phyloP scores from a whole-genome alignment of 2,329 filamentous ascomycete genomes.

The Ophiosphaerella herpotricha region DNA sequence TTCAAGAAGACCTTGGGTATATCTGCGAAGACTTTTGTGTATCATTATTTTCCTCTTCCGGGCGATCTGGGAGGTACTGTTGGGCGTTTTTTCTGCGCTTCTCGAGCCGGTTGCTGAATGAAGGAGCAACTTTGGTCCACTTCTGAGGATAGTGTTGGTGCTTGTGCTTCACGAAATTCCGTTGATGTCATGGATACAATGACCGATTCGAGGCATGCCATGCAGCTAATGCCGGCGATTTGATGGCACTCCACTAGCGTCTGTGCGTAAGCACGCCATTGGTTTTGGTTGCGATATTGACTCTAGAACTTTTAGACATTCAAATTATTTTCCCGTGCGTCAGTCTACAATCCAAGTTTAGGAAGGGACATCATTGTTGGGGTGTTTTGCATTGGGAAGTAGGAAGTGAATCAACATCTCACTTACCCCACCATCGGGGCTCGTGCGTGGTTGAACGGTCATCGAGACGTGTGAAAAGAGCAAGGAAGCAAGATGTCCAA shows the following conservation, averaged over 20 bases:
- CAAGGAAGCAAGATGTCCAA: slow-evolving; percentile 25
- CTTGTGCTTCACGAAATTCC: background rate
- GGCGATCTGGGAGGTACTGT: too few species aligned
- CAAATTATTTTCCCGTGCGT: background rate
- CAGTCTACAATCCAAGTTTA: too few species aligned
- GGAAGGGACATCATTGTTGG: too few species aligned
- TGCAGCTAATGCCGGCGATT: slow-evolving; percentile 6
- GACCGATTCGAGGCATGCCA: slow-evolving; percentile 16
- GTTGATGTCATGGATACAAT: slow-evolving; percentile 10
- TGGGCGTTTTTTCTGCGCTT: too few species aligned
- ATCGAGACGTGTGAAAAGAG: background rate
- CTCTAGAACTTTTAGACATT: background rate
- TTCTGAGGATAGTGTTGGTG: background rate
- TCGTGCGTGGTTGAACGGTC: background rate
- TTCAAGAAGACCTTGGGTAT: slow-evolving; percentile 1
- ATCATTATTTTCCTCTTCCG: background rate
- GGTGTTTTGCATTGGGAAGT: too few species aligned
- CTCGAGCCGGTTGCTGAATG: too few species aligned
- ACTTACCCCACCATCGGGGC: too few species aligned
- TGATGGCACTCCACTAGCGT: slow-evolving; percentile 6
- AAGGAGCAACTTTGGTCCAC: background rate
- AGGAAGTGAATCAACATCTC: too few species aligned
- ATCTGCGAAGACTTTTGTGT: slow-evolving; percentile 3
- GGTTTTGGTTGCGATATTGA: slow-evolving; percentile 1
- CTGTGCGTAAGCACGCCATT: slow-evolving; percentile 32